These are phyloP conservation scores for Gastrodia elata DNA, from an alignment of 106 monocot species.

Conservation along the genomic window DNA sequence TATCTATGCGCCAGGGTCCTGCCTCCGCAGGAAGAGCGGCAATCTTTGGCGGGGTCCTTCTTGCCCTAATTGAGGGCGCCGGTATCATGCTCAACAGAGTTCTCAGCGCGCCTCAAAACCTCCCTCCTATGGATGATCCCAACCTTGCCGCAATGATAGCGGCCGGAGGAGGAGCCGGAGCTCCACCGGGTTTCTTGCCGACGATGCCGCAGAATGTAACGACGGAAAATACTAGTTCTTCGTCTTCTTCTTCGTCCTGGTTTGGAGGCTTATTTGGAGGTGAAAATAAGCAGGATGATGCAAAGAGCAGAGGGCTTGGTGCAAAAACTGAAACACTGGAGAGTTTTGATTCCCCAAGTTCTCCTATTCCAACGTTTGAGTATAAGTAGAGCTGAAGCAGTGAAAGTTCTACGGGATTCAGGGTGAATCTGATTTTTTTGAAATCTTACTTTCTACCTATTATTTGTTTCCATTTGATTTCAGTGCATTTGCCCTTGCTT, in stretches of 20 bases:
- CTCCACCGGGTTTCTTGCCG: background rate
- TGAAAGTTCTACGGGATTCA: background rate
- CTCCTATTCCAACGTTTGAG: slow-evolving; percentile 16
- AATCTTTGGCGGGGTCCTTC: slow-evolving; percentile 13
- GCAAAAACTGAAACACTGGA: slow-evolving; percentile 11
- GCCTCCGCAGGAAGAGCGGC: slow-evolving; percentile 29
- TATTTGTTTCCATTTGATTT: background rate
- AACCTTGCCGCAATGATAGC: slow-evolving; percentile 4
- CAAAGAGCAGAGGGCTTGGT: background rate
- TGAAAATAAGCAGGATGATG: slow-evolving; percentile 5
- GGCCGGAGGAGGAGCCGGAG: background rate
- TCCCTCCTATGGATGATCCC: slow-evolving; percentile 12
- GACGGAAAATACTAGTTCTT: no score
- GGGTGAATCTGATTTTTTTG: background rate
- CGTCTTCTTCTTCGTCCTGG: background rate
- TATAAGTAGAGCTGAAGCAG: slow-evolving; percentile 4
- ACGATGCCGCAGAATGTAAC: background rate
- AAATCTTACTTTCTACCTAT: background rate
- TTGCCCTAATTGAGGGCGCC: slow-evolving; percentile 18
- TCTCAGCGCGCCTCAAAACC: slow-evolving; percentile 8
- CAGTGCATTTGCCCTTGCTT: background rate
- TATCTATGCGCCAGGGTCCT: slow-evolving; percentile 66
- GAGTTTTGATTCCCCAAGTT: slow-evolving; percentile 19
- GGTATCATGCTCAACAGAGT: slow-evolving; percentile 21
- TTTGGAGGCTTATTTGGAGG: slow-evolving; percentile 15